Conservation (phyloP, 1,284 basidiomycete genomes). For the Boletus sp. region DNA sequence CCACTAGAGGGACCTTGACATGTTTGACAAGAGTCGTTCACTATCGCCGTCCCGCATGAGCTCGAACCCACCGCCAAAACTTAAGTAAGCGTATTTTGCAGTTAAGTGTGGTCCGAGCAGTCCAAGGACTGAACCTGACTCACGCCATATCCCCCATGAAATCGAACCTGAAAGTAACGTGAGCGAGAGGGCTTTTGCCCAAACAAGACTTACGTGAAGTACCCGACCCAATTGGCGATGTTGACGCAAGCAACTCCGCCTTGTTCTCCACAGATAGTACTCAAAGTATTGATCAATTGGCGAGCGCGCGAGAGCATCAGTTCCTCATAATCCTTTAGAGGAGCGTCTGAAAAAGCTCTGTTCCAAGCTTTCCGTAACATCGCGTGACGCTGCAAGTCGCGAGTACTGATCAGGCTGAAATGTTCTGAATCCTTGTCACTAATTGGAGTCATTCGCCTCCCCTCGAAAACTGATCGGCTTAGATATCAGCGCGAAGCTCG, state of each 20-base stretch:
- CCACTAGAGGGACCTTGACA: conserved; percentile 25
- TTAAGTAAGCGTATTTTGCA: conserved; percentile 3
- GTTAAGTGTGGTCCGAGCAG: background rate
- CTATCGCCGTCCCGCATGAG: conserved; percentile 22
- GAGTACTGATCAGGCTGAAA: conserved; percentile 31
- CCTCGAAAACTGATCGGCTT: conserved; percentile 17
- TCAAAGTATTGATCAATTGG: conserved; percentile 35
- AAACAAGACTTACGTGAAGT: conserved; percentile 20
- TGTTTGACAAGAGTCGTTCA: conserved; percentile 12
- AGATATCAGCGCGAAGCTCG: conserved; percentile 5
- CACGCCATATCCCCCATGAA: conserved; percentile 31
- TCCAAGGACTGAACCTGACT: conserved; percentile 11
- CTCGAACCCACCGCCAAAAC: conserved; percentile 26
- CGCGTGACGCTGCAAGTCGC: conserved; percentile 35
- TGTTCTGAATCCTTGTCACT: conserved; percentile 13
- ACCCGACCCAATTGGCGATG: conserved; percentile 20
- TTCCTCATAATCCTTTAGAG: conserved; percentile 39
- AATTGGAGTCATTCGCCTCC: conserved; percentile 18
- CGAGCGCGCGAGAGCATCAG: conserved; percentile 31
- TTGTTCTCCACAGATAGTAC: conserved; percentile 11
- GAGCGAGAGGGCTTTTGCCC: background rate
- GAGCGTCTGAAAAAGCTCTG: conserved; percentile 36
- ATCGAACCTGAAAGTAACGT: conserved; percentile 18
- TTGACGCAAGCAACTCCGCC: conserved; percentile 10
- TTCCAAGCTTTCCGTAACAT: conserved; percentile 41